phyloP scores from a whole-genome alignment of 129 eudicot genomes.

The Rutidosis leptorrhynchoides region DNA sequence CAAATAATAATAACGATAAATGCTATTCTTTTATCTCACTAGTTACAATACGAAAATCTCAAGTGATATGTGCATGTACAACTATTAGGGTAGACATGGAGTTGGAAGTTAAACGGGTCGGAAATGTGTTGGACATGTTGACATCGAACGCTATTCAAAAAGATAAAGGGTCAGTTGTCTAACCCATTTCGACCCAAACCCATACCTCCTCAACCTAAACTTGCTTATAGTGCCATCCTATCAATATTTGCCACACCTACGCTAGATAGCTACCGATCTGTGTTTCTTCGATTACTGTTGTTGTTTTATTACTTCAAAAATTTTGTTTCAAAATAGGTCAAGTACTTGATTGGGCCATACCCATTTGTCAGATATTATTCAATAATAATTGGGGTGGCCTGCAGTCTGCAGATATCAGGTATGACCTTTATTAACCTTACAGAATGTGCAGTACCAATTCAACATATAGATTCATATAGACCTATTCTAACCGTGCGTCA shows the following conservation, averaged over 20 bases:
- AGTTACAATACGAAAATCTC: neutral
- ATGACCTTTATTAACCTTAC: neutral
- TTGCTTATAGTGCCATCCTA: neutral
- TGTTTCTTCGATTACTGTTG: too few species aligned
- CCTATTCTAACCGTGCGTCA: too few species aligned
- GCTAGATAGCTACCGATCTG: too few species aligned
- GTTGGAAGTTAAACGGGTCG: neutral
- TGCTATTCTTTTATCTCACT: neutral
- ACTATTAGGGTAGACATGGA: neutral
- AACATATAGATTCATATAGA: neutral
- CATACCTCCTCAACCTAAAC: neutral
- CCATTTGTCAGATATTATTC: too few species aligned
- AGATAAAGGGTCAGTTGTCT: neutral
- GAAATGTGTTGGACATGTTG: neutral
- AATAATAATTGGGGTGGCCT: too few species aligned
- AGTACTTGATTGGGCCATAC: too few species aligned
- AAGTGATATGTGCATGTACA: neutral
- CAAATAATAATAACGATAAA: neutral
- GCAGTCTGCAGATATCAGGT: neutral
- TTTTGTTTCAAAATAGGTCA: too few species aligned
- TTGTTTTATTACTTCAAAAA: too few species aligned
- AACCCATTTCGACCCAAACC: neutral
- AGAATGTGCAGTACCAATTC: slow-evolving; percentile 1
- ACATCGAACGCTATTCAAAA: neutral
- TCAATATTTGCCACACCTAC: neutral